These are phyloP conservation scores for Teunomyces pallodes DNA, from an alignment of 805 yeast genomes.

Conservation along the genomic window DNA sequence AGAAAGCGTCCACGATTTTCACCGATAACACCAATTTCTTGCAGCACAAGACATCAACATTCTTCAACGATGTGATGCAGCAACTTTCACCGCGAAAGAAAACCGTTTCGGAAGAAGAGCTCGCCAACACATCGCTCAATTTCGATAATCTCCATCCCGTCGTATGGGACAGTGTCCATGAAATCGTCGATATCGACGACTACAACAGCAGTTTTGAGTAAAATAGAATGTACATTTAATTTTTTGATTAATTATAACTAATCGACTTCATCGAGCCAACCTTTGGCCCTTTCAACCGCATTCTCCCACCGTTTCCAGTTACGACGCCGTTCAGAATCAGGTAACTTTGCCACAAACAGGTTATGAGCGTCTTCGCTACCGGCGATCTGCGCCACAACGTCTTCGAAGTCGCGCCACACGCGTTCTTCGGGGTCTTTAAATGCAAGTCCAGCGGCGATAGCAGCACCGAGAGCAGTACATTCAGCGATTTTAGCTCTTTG, in stretches of 20 bases:
- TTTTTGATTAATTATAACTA: neutral
- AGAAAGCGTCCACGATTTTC: constrained; percentile 11
- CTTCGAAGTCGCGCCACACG: constrained; percentile 74
- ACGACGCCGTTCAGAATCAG: constrained; percentile 56
- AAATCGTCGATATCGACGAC: constrained; percentile 22
- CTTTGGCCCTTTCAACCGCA: constrained; percentile 76
- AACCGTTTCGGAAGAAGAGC: constrained; percentile 6
- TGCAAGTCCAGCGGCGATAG: constrained; percentile 87
- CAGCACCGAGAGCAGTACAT: constrained; percentile 95
- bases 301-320: constrained; percentile 78
- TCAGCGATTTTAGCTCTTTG: constrained; percentile 79
- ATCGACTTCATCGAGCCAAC: constrained; percentile 60
- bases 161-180: constrained; percentile 2
- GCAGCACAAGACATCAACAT: constrained; percentile 20
- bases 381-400: constrained; percentile 48
- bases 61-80: constrained; percentile 23
- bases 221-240: neutral
- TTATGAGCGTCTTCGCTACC: constrained; percentile 27
- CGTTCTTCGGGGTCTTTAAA: constrained; percentile 48
- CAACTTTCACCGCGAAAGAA: constrained; percentile 25
- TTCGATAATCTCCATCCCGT: constrained; percentile 20
- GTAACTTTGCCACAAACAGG: constrained; percentile 41
- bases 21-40: neutral
- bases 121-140: constrained; percentile 26
- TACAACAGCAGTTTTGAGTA: constrained; percentile 18